Conservation (phyloP, 257 asterid genomes). For the Rhazya stricta region DNA sequence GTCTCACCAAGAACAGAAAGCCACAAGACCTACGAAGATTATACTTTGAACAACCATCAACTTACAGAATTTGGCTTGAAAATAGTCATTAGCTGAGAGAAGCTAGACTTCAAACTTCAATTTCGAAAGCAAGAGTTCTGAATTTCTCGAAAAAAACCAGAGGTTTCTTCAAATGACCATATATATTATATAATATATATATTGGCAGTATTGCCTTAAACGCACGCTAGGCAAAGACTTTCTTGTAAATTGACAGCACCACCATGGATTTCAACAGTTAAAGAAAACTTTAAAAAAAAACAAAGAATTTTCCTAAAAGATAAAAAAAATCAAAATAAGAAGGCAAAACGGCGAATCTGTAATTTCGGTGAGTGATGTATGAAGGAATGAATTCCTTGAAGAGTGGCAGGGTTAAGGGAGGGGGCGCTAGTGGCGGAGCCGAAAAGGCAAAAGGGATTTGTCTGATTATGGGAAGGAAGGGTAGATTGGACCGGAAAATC, state of each 20-base stretch:
- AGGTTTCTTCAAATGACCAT: constrained; percentile 9
- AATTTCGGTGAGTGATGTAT: neutral
- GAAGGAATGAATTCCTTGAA: neutral
- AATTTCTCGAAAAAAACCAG: constrained; percentile 12
- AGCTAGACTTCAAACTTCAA: constrained; percentile 13
- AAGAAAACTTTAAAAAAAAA: too few relatives aligned
- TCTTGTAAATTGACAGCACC: constrained; percentile 1
- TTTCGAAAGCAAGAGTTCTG: constrained; percentile 14
- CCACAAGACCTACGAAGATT: neutral
- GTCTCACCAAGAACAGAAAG: neutral
- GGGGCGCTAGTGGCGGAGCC: neutral
- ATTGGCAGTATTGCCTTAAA: constrained; percentile 28
- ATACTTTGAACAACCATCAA: too few relatives aligned
- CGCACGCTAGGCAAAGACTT: constrained; percentile 31
- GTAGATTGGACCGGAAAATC: constrained; percentile 24
- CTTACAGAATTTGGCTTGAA: neutral
- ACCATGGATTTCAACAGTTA: constrained; percentile 1
- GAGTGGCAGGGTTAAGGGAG: neutral
- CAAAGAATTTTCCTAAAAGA: constrained; percentile 12
- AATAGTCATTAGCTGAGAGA: neutral
- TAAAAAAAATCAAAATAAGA: neutral
- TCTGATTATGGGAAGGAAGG: constrained; percentile 15
- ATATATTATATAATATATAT: too few relatives aligned
- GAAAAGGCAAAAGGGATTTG: constrained; percentile 12
- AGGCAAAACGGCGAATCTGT: neutral